Evolutionary conservation across 768 basidiomycete genomes (phyloP).

Genomic region (Collybia sordida): DNA sequence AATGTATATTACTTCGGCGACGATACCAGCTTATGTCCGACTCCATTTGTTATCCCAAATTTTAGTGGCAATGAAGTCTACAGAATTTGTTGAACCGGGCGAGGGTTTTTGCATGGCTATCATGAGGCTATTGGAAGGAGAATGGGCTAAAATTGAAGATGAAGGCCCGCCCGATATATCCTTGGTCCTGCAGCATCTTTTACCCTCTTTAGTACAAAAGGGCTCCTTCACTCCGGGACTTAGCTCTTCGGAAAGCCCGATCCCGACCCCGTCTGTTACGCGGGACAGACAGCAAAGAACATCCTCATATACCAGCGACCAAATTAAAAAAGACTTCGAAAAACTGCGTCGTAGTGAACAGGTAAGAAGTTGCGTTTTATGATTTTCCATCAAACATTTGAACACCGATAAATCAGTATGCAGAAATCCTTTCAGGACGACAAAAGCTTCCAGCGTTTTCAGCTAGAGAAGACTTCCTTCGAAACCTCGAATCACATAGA

Average conservation of each 20-base stretch:
- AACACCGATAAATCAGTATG: slow-evolving; percentile 36
- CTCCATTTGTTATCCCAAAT: slow-evolving; percentile 76
- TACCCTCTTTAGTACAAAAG: slow-evolving; percentile 28
- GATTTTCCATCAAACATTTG: background rate
- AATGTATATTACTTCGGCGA: slow-evolving; percentile 71
- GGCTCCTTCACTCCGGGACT: slow-evolving; percentile 5
- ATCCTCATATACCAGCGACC: slow-evolving; percentile 36
- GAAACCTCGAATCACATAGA: slow-evolving; percentile 52
- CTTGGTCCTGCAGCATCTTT: slow-evolving; percentile 60
- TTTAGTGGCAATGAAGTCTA: slow-evolving; percentile 52
- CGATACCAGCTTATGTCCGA: slow-evolving; percentile 77
- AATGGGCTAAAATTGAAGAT: slow-evolving; percentile 65
- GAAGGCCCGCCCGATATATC: slow-evolving; percentile 77
- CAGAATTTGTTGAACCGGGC: slow-evolving; percentile 58
- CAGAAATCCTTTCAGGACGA: slow-evolving; percentile 53
- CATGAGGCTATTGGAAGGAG: slow-evolving; percentile 69
- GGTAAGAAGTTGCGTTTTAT: slow-evolving; percentile 21
- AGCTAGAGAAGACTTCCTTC: slow-evolving; percentile 62
- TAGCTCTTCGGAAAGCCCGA: slow-evolving; percentile 2
- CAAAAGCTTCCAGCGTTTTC: slow-evolving; percentile 75
- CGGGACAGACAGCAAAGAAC: slow-evolving; percentile 18
- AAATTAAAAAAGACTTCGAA: slow-evolving; percentile 57
- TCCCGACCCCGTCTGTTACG: background rate
- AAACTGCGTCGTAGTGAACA: slow-evolving; percentile 36
- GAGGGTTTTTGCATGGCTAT: slow-evolving; percentile 74